Conservation (phyloP, 2,329 filamentous ascomycete genomes). For the Fusarium sp. region DNA sequence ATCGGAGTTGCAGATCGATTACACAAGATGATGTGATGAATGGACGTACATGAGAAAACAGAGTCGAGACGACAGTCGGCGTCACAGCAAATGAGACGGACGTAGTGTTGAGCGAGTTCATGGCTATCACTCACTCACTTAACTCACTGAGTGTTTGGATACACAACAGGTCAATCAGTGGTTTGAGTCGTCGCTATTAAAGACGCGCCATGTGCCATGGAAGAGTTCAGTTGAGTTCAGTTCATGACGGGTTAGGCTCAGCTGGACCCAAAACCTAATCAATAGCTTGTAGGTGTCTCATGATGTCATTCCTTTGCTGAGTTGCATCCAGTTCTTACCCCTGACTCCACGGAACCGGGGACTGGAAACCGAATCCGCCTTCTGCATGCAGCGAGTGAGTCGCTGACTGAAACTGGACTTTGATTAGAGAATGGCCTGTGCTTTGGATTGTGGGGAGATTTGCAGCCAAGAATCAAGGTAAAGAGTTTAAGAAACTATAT, state of each 20-base stretch:
- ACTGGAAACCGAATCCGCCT: slow-evolving; percentile 16
- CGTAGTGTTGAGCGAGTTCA: slow-evolving; percentile 77
- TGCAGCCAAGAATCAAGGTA: slow-evolving; percentile 24
- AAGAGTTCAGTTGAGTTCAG: slow-evolving; percentile 9
- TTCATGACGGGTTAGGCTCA: background rate
- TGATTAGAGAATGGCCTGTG: slow-evolving; percentile 33
- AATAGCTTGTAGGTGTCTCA: slow-evolving; percentile 31
- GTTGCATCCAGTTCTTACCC: slow-evolving; percentile 26
- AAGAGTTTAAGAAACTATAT: background rate
- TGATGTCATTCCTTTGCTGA: slow-evolving; percentile 43
- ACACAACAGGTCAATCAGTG: slow-evolving; percentile 6
- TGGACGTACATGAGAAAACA: slow-evolving; percentile 81
- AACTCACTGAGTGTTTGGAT: background rate
- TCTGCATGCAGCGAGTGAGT: slow-evolving; percentile 31
- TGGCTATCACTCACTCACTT: slow-evolving; percentile 38
- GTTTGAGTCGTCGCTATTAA: slow-evolving; percentile 3
- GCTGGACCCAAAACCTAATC: slow-evolving; percentile 30
- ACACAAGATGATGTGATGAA: background rate
- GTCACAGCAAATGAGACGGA: slow-evolving; percentile 86
- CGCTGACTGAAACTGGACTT: slow-evolving; percentile 12
- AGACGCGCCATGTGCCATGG: slow-evolving; percentile 23
- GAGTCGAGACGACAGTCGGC: slow-evolving; percentile 87
- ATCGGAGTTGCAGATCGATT: slow-evolving; percentile 7
- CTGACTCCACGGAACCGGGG: slow-evolving; percentile 29
- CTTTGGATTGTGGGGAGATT: slow-evolving; percentile 31